A percentile compares a stretch with the other conserved stretches of the same genome.
These are phyloP conservation scores for Schizonepeta tenuifolia DNA, from an alignment of 257 asterid species.

Conservation along the genomic window DNA sequence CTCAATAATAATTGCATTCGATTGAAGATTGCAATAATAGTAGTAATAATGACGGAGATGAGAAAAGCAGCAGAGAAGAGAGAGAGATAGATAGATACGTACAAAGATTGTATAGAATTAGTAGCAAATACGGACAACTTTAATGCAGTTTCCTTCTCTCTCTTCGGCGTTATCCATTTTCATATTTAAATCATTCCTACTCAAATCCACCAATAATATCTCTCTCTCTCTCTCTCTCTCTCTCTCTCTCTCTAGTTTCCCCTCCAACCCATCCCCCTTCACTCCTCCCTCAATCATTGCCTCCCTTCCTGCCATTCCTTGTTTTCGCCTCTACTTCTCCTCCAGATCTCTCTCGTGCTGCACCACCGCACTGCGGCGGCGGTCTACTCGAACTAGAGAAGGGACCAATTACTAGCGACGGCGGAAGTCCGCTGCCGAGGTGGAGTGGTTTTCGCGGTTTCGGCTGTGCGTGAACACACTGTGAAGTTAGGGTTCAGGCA, in stretches of 20 bases:
- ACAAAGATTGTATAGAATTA: constrained; percentile 39
- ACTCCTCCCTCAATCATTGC: constrained; percentile 38
- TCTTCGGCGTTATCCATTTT: constrained; percentile 41
- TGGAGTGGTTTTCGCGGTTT: constrained; percentile 10
- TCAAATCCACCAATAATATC: constrained; percentile 18
- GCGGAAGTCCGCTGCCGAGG: constrained; percentile 5
- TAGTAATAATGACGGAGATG: constrained; percentile 4
- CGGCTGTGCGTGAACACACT: background rate
- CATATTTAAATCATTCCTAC: constrained; percentile 33
- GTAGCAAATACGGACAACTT: constrained; percentile 43
- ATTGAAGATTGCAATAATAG: background rate
- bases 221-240: constrained; percentile 19
- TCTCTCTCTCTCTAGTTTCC: constrained; percentile 18
- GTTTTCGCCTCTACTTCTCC: constrained; percentile 17
- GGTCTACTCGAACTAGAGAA: background rate
- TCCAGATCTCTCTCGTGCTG: constrained; percentile 19
- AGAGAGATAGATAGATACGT: constrained; percentile 28
- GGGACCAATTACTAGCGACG: background rate
- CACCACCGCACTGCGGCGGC: background rate
- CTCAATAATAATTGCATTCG: background rate
- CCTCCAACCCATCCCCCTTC: constrained; percentile 31
- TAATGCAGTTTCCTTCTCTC: constrained; percentile 42
- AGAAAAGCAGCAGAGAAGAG: no score
- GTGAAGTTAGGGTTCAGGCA: constrained; percentile 29
- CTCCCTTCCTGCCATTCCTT: constrained; percentile 21